phyloP scores from a whole-genome alignment of 2,329 filamentous ascomycete species.

The Nemania diffusa region DNA sequence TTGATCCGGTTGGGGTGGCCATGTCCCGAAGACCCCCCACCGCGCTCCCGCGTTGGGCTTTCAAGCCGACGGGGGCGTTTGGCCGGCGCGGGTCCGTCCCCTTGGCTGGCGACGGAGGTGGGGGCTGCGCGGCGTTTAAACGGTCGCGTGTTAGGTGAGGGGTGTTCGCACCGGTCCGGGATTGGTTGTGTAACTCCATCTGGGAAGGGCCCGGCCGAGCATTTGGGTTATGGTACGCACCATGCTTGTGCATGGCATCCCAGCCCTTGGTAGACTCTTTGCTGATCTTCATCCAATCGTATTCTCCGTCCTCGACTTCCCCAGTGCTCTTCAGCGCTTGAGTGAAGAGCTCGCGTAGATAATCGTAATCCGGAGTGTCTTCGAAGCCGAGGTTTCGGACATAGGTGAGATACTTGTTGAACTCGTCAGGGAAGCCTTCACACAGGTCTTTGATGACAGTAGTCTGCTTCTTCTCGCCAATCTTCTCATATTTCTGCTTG shows the following conservation, averaged over 20 bases:
- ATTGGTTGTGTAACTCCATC: slow-evolving; percentile 82
- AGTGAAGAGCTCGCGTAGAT: slow-evolving; percentile 94
- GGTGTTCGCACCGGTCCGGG: slow-evolving; percentile 72
- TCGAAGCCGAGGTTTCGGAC: slow-evolving; percentile 98
- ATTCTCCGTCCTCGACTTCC: slow-evolving; percentile 96
- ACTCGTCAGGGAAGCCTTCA: slow-evolving; percentile 95
- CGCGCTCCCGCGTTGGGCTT: slow-evolving; percentile 80
- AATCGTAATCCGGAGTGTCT: slow-evolving; percentile 98
- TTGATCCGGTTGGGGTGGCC: slow-evolving; percentile 87
- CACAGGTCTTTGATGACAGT: slow-evolving; percentile 97
- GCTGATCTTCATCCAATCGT: slow-evolving; percentile 99
- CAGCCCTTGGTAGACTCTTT: slow-evolving; percentile 85
- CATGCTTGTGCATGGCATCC: slow-evolving; percentile 80
- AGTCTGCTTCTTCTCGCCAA: slow-evolving; percentile 99
- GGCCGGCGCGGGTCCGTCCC: slow-evolving; percentile 82
- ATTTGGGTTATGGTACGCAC: slow-evolving; percentile 79
- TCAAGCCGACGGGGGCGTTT: slow-evolving; percentile 79
- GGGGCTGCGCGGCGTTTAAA: slow-evolving; percentile 95
- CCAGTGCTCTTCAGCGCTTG: slow-evolving; percentile 94
- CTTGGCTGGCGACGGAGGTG: slow-evolving; percentile 85
- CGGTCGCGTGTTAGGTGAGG: slow-evolving; percentile 80
- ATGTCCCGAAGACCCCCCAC: slow-evolving; percentile 78
- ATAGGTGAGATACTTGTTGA: slow-evolving; percentile 97
- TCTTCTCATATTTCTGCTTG: slow-evolving; percentile 99
- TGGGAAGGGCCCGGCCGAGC: slow-evolving; percentile 82